Conservation (phyloP, 306 rosid genomes). For the barrel medic (Medicago truncatula) region DNA sequence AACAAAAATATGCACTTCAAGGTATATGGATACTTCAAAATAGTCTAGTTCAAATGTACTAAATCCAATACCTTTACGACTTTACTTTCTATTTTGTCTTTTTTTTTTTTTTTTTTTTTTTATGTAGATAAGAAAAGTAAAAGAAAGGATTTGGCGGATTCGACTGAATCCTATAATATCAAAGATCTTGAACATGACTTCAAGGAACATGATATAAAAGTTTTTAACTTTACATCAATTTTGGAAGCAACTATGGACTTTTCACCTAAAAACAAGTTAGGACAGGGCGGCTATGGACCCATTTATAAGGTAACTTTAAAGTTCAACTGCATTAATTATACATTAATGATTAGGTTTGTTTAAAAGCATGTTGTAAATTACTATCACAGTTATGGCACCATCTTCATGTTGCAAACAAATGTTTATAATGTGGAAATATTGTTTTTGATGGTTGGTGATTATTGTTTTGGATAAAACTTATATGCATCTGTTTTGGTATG, state of each 20-base stretch:
- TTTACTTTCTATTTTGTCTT: background rate
- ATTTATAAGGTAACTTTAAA: constrained; percentile 8
- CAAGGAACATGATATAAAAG: constrained; percentile 12
- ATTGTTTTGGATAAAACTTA: no score
- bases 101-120: background rate
- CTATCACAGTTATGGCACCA: no score
- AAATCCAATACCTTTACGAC: background rate
- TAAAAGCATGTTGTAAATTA: no score
- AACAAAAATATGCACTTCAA: background rate
- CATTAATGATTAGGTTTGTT: no score
- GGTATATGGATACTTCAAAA: background rate
- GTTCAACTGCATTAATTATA: no score
- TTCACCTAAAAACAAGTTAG: no score
- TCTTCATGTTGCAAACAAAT: no score
- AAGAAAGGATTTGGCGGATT: background rate
- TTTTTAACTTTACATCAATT: constrained; percentile 28
- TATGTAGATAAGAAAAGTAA: background rate
- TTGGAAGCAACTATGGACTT: constrained; percentile 36
- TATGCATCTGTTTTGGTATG: no score
- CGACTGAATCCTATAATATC: background rate
- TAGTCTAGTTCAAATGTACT: background rate
- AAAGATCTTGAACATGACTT: background rate
- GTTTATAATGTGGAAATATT: no score
- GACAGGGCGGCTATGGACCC: no score
- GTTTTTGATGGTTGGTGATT: no score